Base-by-base conservation (phyloP, 495 filamentous ascomycete genomes). In the Glutinoglossum americanum region DNA sequence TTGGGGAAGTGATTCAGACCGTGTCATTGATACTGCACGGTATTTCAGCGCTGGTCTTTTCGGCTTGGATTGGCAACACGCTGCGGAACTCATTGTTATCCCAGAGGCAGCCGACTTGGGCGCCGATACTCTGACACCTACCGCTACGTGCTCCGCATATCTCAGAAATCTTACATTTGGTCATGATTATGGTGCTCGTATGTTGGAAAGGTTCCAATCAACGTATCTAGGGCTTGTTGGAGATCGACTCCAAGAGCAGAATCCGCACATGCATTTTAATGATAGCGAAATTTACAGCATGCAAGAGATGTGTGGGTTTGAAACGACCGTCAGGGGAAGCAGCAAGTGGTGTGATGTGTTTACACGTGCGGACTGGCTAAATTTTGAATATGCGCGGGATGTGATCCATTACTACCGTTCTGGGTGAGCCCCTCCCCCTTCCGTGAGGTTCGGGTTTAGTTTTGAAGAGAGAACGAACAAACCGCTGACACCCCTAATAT, bases 261-360 rank as follows among this genome's bases (percentile, higher is more conserved):
- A 79, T 51, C 62, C 67, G 5, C 70, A 39, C 15, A 64, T 70
- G 5, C 41, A 57, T 11, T 64, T 75, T 27, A 68, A 65, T 0
- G 69, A 75, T 49, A 58, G 62, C 9, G 77, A 80, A 56, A 61
- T 81, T 30, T 81, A 73, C 62, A 71, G 70, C 57, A 81, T 81
- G 79, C 78, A 80, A 60, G 76, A 79, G 58, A 73, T 79, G 68
- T 81, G 78, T 60, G 79, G 77, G 15, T 81, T 79, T 56, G 78
- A 81, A 63, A 76, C 68, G 0, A 70, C 71, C 8, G 73, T 72
- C 0, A 68, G 76, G 56, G 79, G 78, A 26, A 68, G 65, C 21
- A 79, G 74, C 62, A 71, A 66, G 13, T 82, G 79, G 77, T 82
- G 77, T 57, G 67, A 73, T 54, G 69, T 79, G 4, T 82, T 82